Evolutionary conservation across 2,329 filamentous ascomycete genomes (phyloP).

Genomic region (Neonectria punicea): DNA sequence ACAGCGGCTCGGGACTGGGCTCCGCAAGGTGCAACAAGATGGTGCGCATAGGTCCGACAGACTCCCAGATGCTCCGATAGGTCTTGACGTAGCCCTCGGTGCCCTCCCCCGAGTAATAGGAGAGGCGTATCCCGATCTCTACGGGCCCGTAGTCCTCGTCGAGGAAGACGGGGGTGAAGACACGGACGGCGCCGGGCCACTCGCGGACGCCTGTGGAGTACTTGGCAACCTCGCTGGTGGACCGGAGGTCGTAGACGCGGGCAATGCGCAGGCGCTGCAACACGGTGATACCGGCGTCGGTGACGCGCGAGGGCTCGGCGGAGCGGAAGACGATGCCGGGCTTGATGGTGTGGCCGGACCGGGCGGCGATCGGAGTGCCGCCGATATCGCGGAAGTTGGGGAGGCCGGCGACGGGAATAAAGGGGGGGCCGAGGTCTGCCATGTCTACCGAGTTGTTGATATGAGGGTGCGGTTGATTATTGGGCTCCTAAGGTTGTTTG

Average conservation of each 20-base stretch:
- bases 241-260: conserved; percentile 76
- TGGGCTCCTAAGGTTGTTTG: not conserved
- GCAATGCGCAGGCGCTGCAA: conserved; percentile 69
- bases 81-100: conserved; percentile 70
- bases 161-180: conserved; percentile 73
- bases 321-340: conserved; percentile 72
- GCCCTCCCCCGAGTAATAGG: conserved; percentile 67
- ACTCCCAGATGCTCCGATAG: conserved; percentile 69
- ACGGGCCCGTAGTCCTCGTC: conserved; percentile 71
- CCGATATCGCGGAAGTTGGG: conserved; percentile 77
- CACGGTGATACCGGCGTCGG: conserved; percentile 60
- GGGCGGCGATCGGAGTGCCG: conserved; percentile 60
- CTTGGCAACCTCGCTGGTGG: conserved; percentile 65
- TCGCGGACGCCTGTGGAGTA: conserved; percentile 46
- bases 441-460: conserved; percentile 20
- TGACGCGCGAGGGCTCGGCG: conserved; percentile 71
- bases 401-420: conserved; percentile 65
- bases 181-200: conserved; percentile 55
- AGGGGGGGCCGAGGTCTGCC: conserved; percentile 54
- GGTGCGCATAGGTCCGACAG: conserved; percentile 62
- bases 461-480: not conserved
- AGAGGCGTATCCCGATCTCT: conserved; percentile 68
- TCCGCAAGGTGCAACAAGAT: conserved; percentile 66
- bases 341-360: conserved; percentile 64
- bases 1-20: conserved; percentile 57